Evolutionary conservation across 352 stramenopile species (phyloP).

Genomic region (Phytophthora pisi): DNA sequence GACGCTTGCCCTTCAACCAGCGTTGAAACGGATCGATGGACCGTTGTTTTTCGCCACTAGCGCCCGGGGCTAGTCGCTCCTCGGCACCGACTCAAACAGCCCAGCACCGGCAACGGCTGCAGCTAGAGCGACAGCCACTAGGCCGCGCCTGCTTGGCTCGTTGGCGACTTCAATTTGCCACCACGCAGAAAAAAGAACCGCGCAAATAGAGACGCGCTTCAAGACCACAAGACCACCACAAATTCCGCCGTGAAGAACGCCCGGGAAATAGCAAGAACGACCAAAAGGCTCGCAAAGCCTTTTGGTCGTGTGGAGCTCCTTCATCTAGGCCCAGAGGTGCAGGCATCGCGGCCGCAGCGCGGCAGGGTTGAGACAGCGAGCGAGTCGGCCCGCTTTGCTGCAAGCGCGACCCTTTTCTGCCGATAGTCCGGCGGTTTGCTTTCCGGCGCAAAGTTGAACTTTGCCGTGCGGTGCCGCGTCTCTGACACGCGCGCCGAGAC

Average conservation of each 20-base stretch:
- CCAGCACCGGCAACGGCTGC: not conserved
- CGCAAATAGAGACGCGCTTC: slow-evolving; percentile 20
- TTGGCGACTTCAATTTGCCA: slow-evolving; percentile 8
- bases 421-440: slow-evolving; percentile 20
- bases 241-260: slow-evolving; percentile 15
- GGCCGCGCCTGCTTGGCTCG: not conserved
- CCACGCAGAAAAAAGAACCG: slow-evolving; percentile 6
- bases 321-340: too few relatives aligned
- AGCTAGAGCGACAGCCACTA: not conserved
- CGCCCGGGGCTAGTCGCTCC: not conserved
- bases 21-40: not conserved
- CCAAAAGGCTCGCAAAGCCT: too few relatives aligned
- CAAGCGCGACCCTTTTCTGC: slow-evolving; percentile 3
- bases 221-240: slow-evolving; percentile 3
- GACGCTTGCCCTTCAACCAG: not conserved
- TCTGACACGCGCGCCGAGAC: slow-evolving; percentile 19
- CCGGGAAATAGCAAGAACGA: not conserved
- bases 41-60: not conserved
- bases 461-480: slow-evolving; percentile 16
- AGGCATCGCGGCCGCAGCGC: too few relatives aligned
- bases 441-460: slow-evolving; percentile 28
- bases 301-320: too few relatives aligned
- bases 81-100: not conserved
- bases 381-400: not conserved
- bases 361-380: too few relatives aligned